These are phyloP conservation scores for Russula foetens DNA, from an alignment of 768 basidiomycete genomes.

Conservation along the genomic window DNA sequence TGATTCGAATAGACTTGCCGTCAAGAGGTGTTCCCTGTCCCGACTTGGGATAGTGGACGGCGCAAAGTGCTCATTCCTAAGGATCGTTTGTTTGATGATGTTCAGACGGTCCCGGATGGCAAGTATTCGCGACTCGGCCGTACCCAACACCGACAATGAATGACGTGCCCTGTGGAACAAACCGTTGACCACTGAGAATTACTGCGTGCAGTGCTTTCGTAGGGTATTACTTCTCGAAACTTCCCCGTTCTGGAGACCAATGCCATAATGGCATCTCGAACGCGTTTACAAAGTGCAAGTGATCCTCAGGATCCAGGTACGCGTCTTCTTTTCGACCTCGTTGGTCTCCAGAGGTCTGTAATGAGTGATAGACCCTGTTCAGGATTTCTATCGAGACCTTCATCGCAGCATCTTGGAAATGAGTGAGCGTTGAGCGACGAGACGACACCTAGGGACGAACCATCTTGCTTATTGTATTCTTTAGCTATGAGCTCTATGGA, in stretches of 20 bases:
- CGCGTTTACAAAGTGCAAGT: slow-evolving; percentile 78
- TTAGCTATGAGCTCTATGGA: slow-evolving; percentile 76
- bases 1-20: slow-evolving; percentile 42
- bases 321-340: slow-evolving; percentile 44
- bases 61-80: slow-evolving; percentile 96
- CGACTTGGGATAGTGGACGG: slow-evolving; percentile 89
- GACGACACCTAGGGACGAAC: slow-evolving; percentile 30
- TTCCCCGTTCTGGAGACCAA: slow-evolving; percentile 79
- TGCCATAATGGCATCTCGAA: slow-evolving; percentile 95
- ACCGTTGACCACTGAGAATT: slow-evolving; percentile 1
- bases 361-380: slow-evolving; percentile 61
- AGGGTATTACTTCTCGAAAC: slow-evolving; percentile 71
- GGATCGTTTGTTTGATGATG: slow-evolving; percentile 86
- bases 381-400: slow-evolving; percentile 67
- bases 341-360: slow-evolving; percentile 57
- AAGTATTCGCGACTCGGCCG: slow-evolving; percentile 71
- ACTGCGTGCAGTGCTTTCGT: neutral
- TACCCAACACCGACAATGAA: slow-evolving; percentile 65
- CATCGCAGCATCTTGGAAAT: slow-evolving; percentile 60
- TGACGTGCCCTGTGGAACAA: slow-evolving; percentile 37
- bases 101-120: slow-evolving; percentile 80
- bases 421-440: neutral
- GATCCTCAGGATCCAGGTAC: slow-evolving; percentile 67
- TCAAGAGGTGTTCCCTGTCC: slow-evolving; percentile 81
- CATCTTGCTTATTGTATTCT: slow-evolving; percentile 88